Base-by-base conservation (phyloP, 257 asterid species). In the Solanum bulbocastanum region DNA sequence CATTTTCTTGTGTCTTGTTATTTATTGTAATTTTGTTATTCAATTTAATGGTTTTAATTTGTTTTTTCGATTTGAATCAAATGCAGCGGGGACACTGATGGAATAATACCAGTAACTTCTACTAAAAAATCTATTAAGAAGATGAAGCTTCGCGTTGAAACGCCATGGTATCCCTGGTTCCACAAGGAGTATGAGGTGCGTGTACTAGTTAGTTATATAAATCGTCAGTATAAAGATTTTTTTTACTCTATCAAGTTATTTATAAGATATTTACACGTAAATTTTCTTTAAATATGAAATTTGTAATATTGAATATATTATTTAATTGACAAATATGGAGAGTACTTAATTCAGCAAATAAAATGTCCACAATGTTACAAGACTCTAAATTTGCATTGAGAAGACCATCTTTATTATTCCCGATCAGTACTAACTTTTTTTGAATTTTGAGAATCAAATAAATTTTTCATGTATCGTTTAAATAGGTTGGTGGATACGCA, bases 401-500 rank as follows among this genome's bases (percentile, higher is more conserved):
- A 33, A 33, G 5, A 60, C 5, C 30, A 3, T 60, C 13, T 58
- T 58, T 58, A 22, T 58, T 58, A 22, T 58, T 58, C 27, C 27
- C 22, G 8, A 14, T 14, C 5, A 8, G 2, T 58, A 58, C 12
- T 3, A 20, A 58, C 4, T 0, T 8, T 9, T 58, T 60, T 22
- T 0, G 6, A 8, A 22, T 60, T 22, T 22, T 60, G 27, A 22
- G 6, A 60, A 7, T 20, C 1, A 56, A 56, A 18, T 16, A 56
- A 56, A 0, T 22, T 60, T 60, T 60, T 60, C 27, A 9, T 22
- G 0, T 60, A 22, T 60, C 30, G 5, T 60, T 60, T 60, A 4
- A 36, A 3, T 87, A 95, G 98, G 98, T 95, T 44, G 98, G 96
- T 83, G 98, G 98, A 32, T 96, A 90, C n/a, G 87, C 95, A 36